phyloP scores from a whole-genome alignment of 192 early-diverging fungal species.

The Mortierella claussenii region DNA sequence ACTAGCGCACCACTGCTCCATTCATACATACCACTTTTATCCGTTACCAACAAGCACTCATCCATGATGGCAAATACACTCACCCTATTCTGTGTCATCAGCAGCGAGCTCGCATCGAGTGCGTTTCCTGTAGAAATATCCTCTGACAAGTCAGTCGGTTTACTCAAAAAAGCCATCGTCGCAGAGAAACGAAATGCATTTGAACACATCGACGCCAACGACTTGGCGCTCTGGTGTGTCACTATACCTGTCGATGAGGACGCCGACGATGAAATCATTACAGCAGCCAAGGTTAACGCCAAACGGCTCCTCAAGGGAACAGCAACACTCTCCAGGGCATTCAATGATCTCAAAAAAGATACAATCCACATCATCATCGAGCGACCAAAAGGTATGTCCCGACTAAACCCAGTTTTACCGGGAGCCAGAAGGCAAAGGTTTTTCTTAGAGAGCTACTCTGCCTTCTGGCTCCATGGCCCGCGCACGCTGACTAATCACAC shows the following conservation, averaged over 20 bases:
- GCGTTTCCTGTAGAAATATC: constrained; percentile 13
- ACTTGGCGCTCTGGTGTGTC: constrained; percentile 18
- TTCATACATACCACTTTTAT: too few relatives aligned
- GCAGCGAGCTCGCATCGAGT: constrained; percentile 13
- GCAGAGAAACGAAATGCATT: constrained; percentile 12
- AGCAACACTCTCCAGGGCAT: constrained; percentile 1
- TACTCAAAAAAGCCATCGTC: constrained; percentile 8
- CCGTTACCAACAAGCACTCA: too few relatives aligned
- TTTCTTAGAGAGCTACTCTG: too few relatives aligned
- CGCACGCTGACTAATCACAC: too few relatives aligned
- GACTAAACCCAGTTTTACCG: too few relatives aligned
- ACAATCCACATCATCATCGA: constrained; percentile 7
- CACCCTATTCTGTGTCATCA: constrained; percentile 26
- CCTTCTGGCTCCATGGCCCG: too few relatives aligned
- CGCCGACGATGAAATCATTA: neutral
- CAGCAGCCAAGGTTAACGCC: neutral
- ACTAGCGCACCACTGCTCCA: too few relatives aligned
- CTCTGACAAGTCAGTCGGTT: constrained; percentile 1
- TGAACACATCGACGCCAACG: constrained; percentile 11
- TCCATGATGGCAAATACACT: constrained; percentile 17
- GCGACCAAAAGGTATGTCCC: constrained; percentile 20
- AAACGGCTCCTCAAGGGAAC: constrained; percentile 1
- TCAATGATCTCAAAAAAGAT: neutral
- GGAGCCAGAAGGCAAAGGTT: too few relatives aligned
- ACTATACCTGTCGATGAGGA: neutral